phyloP scores from a whole-genome alignment of 805 yeast genomes.

The Candida morakotiae region DNA sequence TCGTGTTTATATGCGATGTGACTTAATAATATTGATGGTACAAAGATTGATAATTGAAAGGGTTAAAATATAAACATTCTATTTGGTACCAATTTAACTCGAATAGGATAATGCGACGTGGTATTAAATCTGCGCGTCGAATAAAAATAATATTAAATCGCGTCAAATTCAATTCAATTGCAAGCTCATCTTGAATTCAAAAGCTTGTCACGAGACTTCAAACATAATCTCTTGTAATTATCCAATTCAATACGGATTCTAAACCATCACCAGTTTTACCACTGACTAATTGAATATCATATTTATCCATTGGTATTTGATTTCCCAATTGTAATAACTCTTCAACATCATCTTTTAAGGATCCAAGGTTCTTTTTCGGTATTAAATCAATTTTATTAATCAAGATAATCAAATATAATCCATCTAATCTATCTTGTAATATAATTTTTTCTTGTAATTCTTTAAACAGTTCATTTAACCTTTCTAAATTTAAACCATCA shows the following conservation, averaged over 20 bases:
- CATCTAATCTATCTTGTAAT: slow-evolving; percentile 63
- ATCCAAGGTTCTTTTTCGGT: slow-evolving; percentile 14
- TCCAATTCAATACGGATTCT: slow-evolving; percentile 22
- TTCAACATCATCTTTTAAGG: slow-evolving; percentile 11
- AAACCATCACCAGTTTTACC: slow-evolving; percentile 34
- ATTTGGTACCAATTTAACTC: background rate
- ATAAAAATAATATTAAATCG: too few relatives aligned
- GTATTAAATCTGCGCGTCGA: too few relatives aligned
- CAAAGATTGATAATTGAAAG: background rate
- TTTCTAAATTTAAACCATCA: slow-evolving; percentile 57
- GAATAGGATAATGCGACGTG: background rate
- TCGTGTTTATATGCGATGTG: background rate
- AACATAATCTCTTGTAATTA: slow-evolving; percentile 14
- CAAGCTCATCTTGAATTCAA: too few relatives aligned
- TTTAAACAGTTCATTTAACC: slow-evolving; percentile 59
- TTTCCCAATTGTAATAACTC: slow-evolving; percentile 15
- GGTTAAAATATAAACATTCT: background rate
- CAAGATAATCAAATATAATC: slow-evolving; percentile 62
- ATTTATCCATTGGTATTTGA: slow-evolving; percentile 20
- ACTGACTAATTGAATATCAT: slow-evolving; percentile 27
- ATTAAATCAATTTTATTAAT: slow-evolving; percentile 73
- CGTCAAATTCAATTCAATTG: too few relatives aligned
- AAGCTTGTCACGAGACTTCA: too few relatives aligned
- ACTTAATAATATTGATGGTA: background rate
- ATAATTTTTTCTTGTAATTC: slow-evolving; percentile 64